Evolutionary conservation across 2,329 filamentous ascomycete genomes (phyloP), one percentile per base, ranked within the genome.

Genomic region (Didymella keratinophila): DNA sequence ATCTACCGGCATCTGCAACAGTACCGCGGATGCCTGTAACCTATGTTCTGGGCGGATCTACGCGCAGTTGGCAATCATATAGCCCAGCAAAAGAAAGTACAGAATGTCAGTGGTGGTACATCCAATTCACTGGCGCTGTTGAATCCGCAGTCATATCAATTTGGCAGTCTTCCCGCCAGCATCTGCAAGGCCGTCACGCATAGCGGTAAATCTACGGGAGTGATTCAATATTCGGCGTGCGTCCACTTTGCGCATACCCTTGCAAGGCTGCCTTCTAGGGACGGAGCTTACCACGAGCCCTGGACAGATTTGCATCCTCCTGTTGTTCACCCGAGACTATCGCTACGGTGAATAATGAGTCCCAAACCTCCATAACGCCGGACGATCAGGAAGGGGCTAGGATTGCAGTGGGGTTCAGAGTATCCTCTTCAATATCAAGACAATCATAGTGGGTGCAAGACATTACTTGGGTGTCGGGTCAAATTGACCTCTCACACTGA

Each of bases 291-390:
- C 50, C 32, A 44, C n/a, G 39, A 34, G 45, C 52, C 32, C 14
- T 46, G 20, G 14, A 37, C 43, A 43, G 53, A 61, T 50, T 54
- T 52, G 54, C 46, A 60, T 41, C 43, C 66, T 62, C 63, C 61
- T 48, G 43, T 52, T 58, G 54, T 56, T 62, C 34, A 50, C 63
- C 65, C 64, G 67, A 63, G 61, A 64, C 65, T 67, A 69, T 64
- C 63, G 61, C 60, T 65, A 56, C 62, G 61, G 48, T 58, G 46
- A 58, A 54, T 56, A 65, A 65, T 66, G 62, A 52, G 52, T 63
- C 53, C 59, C 54, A 54, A 61, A 62, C 57, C 61, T 37, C 56
- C 47, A 56, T 52, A 50, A 54, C 34, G 50, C 45, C 37, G 45
- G 52, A 48, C 36, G 45, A 59, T 54, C 51, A 47, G 27, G 36